phyloP scores from a whole-genome alignment of 2,329 filamentous ascomycete genomes.

The Furcasterigmium sp. region DNA sequence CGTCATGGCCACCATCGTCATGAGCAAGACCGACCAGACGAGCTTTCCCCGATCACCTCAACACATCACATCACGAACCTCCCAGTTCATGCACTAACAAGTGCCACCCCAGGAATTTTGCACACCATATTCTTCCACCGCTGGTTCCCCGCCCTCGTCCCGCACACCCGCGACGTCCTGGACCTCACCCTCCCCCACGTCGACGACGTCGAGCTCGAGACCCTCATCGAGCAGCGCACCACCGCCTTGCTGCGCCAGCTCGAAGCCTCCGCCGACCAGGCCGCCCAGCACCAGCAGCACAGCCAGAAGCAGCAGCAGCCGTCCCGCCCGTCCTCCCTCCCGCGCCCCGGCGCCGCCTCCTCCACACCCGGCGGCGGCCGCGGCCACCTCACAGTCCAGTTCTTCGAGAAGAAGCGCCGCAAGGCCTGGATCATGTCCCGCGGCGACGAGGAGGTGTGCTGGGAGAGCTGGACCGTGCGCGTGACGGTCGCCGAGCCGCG shows the following conservation, averaged over 20 bases:
- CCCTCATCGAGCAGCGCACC: conserved; percentile 85
- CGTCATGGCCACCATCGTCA: background rate
- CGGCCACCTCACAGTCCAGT: conserved; percentile 80
- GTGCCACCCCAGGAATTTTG: conserved; percentile 61
- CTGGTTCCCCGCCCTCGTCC: conserved; percentile 83
- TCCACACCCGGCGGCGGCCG: conserved; percentile 50
- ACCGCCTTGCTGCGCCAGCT: conserved; percentile 75
- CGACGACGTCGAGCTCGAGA: conserved; percentile 85
- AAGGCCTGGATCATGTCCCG: conserved; percentile 69
- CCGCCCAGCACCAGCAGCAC: conserved; percentile 17
- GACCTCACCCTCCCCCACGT: conserved; percentile 87
- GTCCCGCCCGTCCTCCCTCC: conserved; percentile 8
- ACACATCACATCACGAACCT: background rate
- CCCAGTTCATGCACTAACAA: background rate
- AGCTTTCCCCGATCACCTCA: background rate
- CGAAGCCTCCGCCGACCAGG: conserved; percentile 43
- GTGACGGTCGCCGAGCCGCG: conserved; percentile 87
- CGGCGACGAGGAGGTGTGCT: conserved; percentile 89
- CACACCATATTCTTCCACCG: conserved; percentile 99
- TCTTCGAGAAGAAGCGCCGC: conserved; percentile 86
- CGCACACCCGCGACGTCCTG: conserved; percentile 80
- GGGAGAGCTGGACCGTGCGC: conserved; percentile 93
- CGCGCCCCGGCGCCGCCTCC: conserved; percentile 9
- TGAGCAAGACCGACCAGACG: no score
- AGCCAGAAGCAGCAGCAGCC: conserved; percentile 19